A percentile compares a stretch with the other conserved stretches of the same genome.
phyloP scores from a whole-genome alignment of 108 stramenopile genomes.

The Discostella stelligeroides region DNA sequence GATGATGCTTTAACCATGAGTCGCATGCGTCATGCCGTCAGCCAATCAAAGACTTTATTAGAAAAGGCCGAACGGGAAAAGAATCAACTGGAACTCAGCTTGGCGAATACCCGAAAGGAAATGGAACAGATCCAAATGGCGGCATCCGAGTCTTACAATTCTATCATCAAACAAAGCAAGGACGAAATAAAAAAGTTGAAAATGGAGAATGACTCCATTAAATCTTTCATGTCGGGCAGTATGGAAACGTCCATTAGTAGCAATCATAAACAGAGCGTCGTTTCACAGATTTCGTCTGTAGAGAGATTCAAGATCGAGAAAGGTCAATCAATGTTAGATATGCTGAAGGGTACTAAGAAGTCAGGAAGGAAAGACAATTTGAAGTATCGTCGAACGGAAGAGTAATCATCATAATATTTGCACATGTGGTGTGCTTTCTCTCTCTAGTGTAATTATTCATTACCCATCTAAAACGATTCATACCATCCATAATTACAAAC shows the following conservation, averaged over 20 bases:
- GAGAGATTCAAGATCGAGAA: slow-evolving; percentile 42
- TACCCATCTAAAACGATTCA: not conserved
- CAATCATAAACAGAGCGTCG: not conserved
- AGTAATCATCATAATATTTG: not conserved
- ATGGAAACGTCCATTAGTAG: not conserved
- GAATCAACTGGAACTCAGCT: slow-evolving; percentile 17
- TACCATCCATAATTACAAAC: too few relatives aligned
- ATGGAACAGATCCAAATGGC: slow-evolving; percentile 13
- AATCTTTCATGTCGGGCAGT: not conserved
- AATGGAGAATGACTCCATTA: slow-evolving; percentile 16
- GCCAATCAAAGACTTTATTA: slow-evolving; percentile 13
- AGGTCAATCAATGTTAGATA: slow-evolving; percentile 32
- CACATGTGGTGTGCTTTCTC: too few relatives aligned
- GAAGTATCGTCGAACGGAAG: slow-evolving; percentile 24
- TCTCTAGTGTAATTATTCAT: not conserved
- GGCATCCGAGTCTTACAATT: slow-evolving; percentile 13
- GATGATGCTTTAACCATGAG: slow-evolving; percentile 5
- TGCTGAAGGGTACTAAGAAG: slow-evolving; percentile 39
- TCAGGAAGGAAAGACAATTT: slow-evolving; percentile 41
- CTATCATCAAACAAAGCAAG: slow-evolving; percentile 12
- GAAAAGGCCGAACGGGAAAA: slow-evolving; percentile 21
- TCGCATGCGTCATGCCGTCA: slow-evolving; percentile 8
- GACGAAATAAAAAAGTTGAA: slow-evolving; percentile 19
- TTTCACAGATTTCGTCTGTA: slow-evolving; percentile 21
- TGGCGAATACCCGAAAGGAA: slow-evolving; percentile 15